Evolutionary conservation across 495 filamentous ascomycete species (phyloP), one percentile per base, ranked within the genome.

Genomic region (Daldinia caldariorum): DNA sequence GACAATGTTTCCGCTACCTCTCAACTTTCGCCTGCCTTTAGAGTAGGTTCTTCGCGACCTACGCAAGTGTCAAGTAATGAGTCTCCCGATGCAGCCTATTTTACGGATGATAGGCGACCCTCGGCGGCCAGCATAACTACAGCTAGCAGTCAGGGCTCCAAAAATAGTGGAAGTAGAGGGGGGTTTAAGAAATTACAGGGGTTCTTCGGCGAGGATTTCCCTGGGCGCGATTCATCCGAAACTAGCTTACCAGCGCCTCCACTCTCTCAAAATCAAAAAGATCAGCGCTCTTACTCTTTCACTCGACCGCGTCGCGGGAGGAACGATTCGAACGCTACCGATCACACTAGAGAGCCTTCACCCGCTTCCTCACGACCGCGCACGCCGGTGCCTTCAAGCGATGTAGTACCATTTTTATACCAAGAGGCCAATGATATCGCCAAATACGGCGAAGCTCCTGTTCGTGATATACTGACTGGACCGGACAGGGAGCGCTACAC

Each of bases 341-440:
- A 82, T 53, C 83, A 83, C 61, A 87, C 79, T 45, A 81, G 87
- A 70, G 90, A 89, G 43, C 80, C 83, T n/a, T 92, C 91, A 14
- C 90, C 91, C 6, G 82, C 84, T 29, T 83, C 81, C 43, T 91
- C 92, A 5, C 83, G 93, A 58, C 92, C 94, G 60, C 85, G 91
- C 47, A 94, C 89, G 18, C 92, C 94, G n/a, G 83, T 92, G 43
- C 93, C 94, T 37, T 94, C 94, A 13, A 94, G 91, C 74, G 95
- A 98, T 74, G 92, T 99, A 55, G 94, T 94, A 22, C 95, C 95
- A 12, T 99, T 97, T 88, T 82, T 96, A 49, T 98, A 94, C 79
- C 95, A 99, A 80, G 92, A 95, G 76, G 88, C 85, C 68, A 89
- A 94, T 77, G 93, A 97, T 75, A 90, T 96, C 61, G 85, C 89